Base-by-base conservation (phyloP, 192 early-diverging fungal genomes). In the Gonapodya prolifera region DNA sequence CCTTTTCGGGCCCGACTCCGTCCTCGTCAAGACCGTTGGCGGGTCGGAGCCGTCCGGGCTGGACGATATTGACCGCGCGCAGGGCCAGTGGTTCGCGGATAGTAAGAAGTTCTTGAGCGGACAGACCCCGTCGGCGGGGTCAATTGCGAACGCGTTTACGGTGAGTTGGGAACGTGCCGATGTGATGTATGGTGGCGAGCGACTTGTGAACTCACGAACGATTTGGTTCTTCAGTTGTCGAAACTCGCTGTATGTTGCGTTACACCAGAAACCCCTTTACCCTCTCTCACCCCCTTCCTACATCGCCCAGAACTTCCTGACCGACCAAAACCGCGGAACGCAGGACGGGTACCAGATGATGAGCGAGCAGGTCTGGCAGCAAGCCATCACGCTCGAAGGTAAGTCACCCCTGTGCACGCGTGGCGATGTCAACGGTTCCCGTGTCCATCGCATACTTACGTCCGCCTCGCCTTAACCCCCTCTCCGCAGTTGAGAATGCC, bases 271-370 rank as follows among this genome's bases (percentile, higher is more conserved):
- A n/a, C n/a, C n/a, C n/a, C n/a, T n/a, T n/a, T n/a, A n/a, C n/a
- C n/a, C n/a, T n/a, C n/a, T n/a, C n/a, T n/a, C n/a, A n/a, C n/a
- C n/a, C n/a, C n/a, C n/a, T n/a, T n/a, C n/a, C n/a, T n/a, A n/a
- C n/a, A n/a, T n/a, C n/a, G n/a, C n/a, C n/a, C n/a, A n/a, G n/a
- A 73, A 73, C 71, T 18, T 32, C 71, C 71, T 73, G 28, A 73
- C 71, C 28, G 31, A 18, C 18, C 32, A 18, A 18, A 73, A 73
- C 71, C 2, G 29, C 2, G 71, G 71, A 2, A 73, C 71, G 8
- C 28, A 30, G 28, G 71, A 73, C 31, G 71, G 71, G 31, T 73
- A 73, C 71, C 71, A 32, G 8, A 16, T 73, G 28, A 18, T 73
- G 28, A 30, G 8, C 31, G 28, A 18, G 8, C 8, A 73, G 29